Conservation (phyloP, 306 rosid species). For the Astragalus membranaceus region DNA sequence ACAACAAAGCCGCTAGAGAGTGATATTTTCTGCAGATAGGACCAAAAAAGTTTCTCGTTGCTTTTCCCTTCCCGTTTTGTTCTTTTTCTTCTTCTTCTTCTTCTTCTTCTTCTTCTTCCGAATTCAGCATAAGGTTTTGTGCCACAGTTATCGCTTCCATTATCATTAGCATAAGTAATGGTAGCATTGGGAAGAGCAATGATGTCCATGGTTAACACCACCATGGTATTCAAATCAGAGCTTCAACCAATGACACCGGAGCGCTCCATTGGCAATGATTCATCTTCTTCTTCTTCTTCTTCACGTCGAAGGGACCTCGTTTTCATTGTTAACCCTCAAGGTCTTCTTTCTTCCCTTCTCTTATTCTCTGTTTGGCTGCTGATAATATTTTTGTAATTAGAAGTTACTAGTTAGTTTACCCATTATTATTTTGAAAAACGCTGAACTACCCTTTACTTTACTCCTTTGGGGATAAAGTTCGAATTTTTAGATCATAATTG, state of each 20-base stretch:
- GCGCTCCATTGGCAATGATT: conserved; percentile 35
- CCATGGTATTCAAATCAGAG: conserved; percentile 51
- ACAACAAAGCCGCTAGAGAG: neutral
- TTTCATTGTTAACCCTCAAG: conserved; percentile 87
- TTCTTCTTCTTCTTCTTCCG: neutral
- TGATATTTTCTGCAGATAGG: neutral
- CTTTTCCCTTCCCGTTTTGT: neutral
- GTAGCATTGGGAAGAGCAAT: conserved; percentile 39
- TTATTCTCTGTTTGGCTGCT: neutral
- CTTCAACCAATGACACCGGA: conserved; percentile 47
- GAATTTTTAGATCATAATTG: neutral
- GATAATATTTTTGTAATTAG: neutral
- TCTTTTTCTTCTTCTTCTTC: neutral
- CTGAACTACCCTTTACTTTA: neutral
- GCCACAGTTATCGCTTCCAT: neutral
- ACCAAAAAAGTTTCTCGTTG: neutral
- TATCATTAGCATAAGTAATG: conserved; percentile 25
- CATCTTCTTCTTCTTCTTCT: conserved; percentile 39
- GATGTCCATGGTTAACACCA: conserved; percentile 38
- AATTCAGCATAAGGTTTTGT: neutral
- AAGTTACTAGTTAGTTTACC: neutral
- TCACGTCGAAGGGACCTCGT: conserved; percentile 68
- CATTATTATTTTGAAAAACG: neutral
- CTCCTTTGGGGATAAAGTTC: neutral
- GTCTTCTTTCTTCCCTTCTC: conserved; percentile 20